Percentiles rank a stretch among this genome's conserved stretches.
Evolutionary conservation across 768 basidiomycete genomes (phyloP).

Genomic region (Panellus pusillus): DNA sequence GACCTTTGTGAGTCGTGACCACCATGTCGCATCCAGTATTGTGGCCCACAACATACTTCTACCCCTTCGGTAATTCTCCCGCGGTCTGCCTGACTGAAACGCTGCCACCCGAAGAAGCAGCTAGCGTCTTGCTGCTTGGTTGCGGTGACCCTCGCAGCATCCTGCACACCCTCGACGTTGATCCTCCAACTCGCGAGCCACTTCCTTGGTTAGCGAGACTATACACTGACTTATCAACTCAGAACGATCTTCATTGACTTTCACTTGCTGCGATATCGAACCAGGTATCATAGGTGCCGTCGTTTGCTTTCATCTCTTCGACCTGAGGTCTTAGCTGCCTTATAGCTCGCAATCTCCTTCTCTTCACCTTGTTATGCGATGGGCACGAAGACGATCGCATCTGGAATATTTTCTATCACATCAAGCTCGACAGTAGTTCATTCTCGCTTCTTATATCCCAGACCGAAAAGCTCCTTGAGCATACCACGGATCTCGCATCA

Average conservation of each 20-base stretch:
- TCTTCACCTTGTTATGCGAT: constrained; percentile 35
- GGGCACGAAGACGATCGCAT: constrained; percentile 14
- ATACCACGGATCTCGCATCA: constrained; percentile 22
- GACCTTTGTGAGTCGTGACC: not conserved
- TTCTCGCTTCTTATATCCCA: constrained; percentile 27
- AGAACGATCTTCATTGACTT: constrained; percentile 27
- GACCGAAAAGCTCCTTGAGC: constrained; percentile 29
- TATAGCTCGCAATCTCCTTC: constrained; percentile 38
- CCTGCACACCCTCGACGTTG: constrained; percentile 38
- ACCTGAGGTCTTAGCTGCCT: not conserved
- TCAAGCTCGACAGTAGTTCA: constrained; percentile 31
- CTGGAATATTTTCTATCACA: constrained; percentile 40
- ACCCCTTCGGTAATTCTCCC: constrained; percentile 51
- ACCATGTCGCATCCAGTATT: constrained; percentile 38
- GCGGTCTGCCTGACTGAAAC: constrained; percentile 43
- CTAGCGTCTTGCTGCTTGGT: constrained; percentile 42
- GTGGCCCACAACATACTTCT: constrained; percentile 46
- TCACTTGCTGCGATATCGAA: constrained; percentile 41
- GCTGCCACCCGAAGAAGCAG: constrained; percentile 41
- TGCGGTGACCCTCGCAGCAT: constrained; percentile 53
- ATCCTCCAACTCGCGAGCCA: constrained; percentile 22
- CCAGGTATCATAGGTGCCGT: constrained; percentile 35
- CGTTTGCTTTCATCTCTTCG: not conserved
- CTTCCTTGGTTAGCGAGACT: constrained; percentile 14
- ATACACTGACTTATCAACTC: not conserved